phyloP scores from a whole-genome alignment of 2,329 filamentous ascomycete genomes.

The Colletotrichum brevisporum region DNA sequence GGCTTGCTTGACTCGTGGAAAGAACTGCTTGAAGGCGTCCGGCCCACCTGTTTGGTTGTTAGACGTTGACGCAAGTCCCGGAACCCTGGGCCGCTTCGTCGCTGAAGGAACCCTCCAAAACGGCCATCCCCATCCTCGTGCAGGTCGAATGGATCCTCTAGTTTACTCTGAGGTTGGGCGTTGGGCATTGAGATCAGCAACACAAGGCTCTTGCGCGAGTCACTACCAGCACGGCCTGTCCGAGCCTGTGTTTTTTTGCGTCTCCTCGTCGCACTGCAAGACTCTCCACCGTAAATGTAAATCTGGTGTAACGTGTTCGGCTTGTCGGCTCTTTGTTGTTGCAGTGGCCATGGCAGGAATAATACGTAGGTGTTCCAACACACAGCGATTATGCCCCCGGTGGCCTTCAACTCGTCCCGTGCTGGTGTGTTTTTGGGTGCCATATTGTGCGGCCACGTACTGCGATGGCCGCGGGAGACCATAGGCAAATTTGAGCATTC shows the following conservation, averaged over 20 bases:
- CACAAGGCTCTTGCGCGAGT: slow-evolving; percentile 21
- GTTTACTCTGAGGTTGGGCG: slow-evolving; percentile 18
- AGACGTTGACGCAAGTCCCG: slow-evolving; percentile 3
- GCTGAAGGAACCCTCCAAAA: background rate
- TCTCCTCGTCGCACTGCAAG: too few relatives aligned
- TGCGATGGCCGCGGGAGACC: background rate
- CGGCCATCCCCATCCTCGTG: background rate
- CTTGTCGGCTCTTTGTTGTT: slow-evolving; percentile 8
- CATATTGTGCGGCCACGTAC: too few relatives aligned
- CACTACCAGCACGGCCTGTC: slow-evolving; percentile 14
- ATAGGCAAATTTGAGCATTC: background rate
- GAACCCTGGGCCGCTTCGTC: slow-evolving; percentile 16
- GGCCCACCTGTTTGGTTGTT: slow-evolving; percentile 21
- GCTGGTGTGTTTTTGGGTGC: background rate
- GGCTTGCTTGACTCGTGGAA: slow-evolving; percentile 33
- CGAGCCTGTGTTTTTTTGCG: background rate
- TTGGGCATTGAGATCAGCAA: slow-evolving; percentile 35
- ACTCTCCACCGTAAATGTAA: background rate
- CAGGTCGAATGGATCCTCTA: background rate
- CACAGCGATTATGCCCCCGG: slow-evolving; percentile 4
- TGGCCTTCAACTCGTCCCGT: background rate
- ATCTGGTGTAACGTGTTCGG: slow-evolving; percentile 13
- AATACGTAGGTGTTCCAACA: background rate
- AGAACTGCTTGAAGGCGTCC: slow-evolving; percentile 18
- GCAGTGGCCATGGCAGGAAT: background rate